Percentiles rank a stretch among this genome's conserved stretches.
Conservation (phyloP, 805 yeast species). For the Saturnispora dispora region DNA sequence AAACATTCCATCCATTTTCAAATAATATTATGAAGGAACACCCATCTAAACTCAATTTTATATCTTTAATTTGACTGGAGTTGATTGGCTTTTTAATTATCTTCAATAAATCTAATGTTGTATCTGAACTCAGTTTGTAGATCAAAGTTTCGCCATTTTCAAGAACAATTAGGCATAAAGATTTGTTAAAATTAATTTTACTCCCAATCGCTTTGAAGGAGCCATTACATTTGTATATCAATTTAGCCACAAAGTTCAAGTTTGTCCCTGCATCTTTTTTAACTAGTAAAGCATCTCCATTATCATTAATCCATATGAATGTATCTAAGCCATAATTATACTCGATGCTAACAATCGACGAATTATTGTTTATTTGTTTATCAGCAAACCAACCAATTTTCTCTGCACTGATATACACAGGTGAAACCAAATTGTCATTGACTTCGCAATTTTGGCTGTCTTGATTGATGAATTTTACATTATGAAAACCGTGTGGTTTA, state of each 20-base stretch:
- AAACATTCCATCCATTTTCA: conserved; percentile 38
- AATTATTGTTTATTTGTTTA: conserved; percentile 8
- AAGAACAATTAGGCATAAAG: conserved; percentile 33
- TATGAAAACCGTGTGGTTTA: conserved; percentile 29
- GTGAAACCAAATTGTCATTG: conserved; percentile 16
- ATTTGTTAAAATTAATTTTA: conserved; percentile 33
- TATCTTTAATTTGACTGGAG: conserved; percentile 24
- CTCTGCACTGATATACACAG: conserved; percentile 20
- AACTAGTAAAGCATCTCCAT: conserved; percentile 25
- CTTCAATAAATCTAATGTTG: conserved; percentile 23
- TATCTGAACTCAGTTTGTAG: conserved; percentile 30
- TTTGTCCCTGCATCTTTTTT: conserved; percentile 2
- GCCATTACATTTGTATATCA: conserved; percentile 15
- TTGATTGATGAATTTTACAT: conserved; percentile 12
- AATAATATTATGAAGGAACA: conserved; percentile 22
- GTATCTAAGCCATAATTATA: conserved; percentile 21
- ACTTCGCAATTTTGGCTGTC: conserved; percentile 9
- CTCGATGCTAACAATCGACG: conserved; percentile 12
- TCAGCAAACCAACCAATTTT: conserved; percentile 27
- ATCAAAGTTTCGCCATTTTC: conserved; percentile 29
- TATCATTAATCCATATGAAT: conserved; percentile 25
- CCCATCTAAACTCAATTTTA: conserved; percentile 22
- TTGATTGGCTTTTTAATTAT: conserved; percentile 30
- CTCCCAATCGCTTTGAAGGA: conserved; percentile 18
- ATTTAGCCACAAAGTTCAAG: conserved; percentile 18